Conservation (phyloP, 805 yeast genomes). For the Nakazawaea anatomiae region DNA sequence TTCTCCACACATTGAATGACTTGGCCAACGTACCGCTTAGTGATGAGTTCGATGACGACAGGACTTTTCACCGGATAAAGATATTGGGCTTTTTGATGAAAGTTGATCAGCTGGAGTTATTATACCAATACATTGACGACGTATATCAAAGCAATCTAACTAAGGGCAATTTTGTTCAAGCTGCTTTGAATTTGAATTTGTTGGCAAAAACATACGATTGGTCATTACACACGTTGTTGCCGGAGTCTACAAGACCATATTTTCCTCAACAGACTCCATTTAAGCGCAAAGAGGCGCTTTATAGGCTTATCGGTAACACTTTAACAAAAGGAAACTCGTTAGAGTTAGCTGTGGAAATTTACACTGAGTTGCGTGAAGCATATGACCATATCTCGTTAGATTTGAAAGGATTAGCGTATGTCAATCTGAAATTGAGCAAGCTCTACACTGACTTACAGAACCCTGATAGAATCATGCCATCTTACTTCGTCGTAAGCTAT, state of each 20-base stretch:
- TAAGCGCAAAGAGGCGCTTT: constrained; percentile 70
- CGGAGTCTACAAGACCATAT: constrained; percentile 56
- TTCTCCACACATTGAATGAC: constrained; percentile 59
- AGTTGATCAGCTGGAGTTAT: constrained; percentile 72
- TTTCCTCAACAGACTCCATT: constrained; percentile 79
- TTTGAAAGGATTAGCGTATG: constrained; percentile 66
- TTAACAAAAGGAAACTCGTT: constrained; percentile 66
- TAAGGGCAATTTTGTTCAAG: constrained; percentile 68
- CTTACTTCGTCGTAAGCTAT: constrained; percentile 73
- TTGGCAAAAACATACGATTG: constrained; percentile 73
- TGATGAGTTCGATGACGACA: constrained; percentile 80
- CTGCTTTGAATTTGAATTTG: constrained; percentile 74
- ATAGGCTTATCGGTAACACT: constrained; percentile 63
- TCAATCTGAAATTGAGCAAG: constrained; percentile 60
- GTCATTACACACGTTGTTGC: constrained; percentile 53
- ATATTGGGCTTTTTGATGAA: constrained; percentile 72
- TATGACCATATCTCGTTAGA: constrained; percentile 72
- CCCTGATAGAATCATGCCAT: constrained; percentile 67
- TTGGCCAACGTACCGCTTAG: constrained; percentile 72
- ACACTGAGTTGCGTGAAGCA: constrained; percentile 70
- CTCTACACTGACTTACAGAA: constrained; percentile 63
- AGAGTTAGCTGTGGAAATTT: constrained; percentile 75
- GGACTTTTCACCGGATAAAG: constrained; percentile 73
- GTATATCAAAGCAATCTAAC: constrained; percentile 59
- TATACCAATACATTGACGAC: constrained; percentile 72